Conservation (phyloP, 805 yeast genomes). For the Wickerhamomyces bisporus region DNA sequence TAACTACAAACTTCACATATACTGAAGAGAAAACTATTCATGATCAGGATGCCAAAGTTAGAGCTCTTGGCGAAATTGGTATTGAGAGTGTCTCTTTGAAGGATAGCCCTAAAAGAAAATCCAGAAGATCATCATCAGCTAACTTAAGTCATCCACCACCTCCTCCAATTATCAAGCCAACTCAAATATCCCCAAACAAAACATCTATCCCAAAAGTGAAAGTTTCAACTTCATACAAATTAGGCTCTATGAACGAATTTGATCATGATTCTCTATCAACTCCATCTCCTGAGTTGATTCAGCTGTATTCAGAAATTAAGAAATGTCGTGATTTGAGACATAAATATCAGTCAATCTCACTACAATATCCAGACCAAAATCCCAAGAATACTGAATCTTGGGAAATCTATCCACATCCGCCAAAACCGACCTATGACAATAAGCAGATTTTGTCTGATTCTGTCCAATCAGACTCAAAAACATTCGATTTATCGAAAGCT, state of each 20-base stretch:
- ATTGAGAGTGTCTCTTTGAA: constrained; percentile 5
- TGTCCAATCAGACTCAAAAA: constrained; percentile 35
- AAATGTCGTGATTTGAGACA: constrained; percentile 69
- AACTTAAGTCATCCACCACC: constrained; percentile 35
- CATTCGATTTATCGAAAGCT: constrained; percentile 38
- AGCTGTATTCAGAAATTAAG: constrained; percentile 55
- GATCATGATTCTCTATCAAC: constrained; percentile 49
- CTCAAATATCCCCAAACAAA: constrained; percentile 23
- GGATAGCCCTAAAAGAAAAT: constrained; percentile 25
- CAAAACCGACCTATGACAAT: constrained; percentile 83
- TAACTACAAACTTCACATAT: constrained; percentile 54
- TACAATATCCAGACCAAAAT: constrained; percentile 70
- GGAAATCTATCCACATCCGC: constrained; percentile 90
- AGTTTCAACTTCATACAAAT: constrained; percentile 30
- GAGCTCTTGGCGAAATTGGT: constrained; percentile 42
- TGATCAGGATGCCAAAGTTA: constrained; percentile 63
- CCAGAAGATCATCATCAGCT: constrained; percentile 31
- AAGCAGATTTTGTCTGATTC: constrained; percentile 42
- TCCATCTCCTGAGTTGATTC: constrained; percentile 65
- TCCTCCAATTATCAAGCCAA: constrained; percentile 26
- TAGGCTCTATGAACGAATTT: constrained; percentile 41
- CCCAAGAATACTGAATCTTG: constrained; percentile 77
- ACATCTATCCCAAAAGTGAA: constrained; percentile 3
- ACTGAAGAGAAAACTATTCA: constrained; percentile 59
- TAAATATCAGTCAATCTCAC: constrained; percentile 65